phyloP scores from a whole-genome alignment of 2,329 filamentous ascomycete species.

The Metarhizium album region DNA sequence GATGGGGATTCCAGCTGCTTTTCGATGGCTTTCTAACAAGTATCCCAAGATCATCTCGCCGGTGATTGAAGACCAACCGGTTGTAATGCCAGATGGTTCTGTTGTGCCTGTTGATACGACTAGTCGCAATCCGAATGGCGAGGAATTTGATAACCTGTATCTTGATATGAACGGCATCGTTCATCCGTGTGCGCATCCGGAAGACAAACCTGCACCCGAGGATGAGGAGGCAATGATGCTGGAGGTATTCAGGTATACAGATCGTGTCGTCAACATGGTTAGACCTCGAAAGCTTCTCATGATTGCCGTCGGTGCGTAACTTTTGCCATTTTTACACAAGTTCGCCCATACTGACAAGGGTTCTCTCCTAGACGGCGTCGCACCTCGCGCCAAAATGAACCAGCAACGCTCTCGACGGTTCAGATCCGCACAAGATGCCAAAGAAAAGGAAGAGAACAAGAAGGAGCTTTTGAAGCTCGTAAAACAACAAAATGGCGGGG shows the following conservation, averaged over 20 bases:
- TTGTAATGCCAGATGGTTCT: slow-evolving; percentile 69
- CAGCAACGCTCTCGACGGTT: slow-evolving; percentile 96
- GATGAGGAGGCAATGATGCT: slow-evolving; percentile 99
- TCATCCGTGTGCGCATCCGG: slow-evolving; percentile 95
- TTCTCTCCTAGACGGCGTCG: slow-evolving; percentile 65
- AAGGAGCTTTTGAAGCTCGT: slow-evolving; percentile 78
- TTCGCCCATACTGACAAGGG: slow-evolving; percentile 15
- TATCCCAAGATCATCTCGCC: slow-evolving; percentile 95
- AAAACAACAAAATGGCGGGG: slow-evolving; percentile 63
- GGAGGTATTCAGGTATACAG: slow-evolving; percentile 97
- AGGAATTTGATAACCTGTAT: slow-evolving; percentile 96
- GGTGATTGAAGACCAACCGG: slow-evolving; percentile 76
- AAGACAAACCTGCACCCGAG: slow-evolving; percentile 80
- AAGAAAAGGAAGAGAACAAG: slow-evolving; percentile 88
- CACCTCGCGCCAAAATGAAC: slow-evolving; percentile 98
- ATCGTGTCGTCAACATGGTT: slow-evolving; percentile 97
- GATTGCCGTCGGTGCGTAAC: slow-evolving; percentile 77
- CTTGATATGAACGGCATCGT: slow-evolving; percentile 99
- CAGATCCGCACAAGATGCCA: slow-evolving; percentile 84
- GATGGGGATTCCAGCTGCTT: slow-evolving; percentile 93
- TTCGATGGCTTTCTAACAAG: slow-evolving; percentile 92
- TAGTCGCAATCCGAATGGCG: slow-evolving; percentile 84
- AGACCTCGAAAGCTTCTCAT: slow-evolving; percentile 89
- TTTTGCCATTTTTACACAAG: not conserved
- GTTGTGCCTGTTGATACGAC: slow-evolving; percentile 78